phyloP scores from a whole-genome alignment of 1,284 basidiomycete species.

The Rhodotorula mucilaginosa region DNA sequence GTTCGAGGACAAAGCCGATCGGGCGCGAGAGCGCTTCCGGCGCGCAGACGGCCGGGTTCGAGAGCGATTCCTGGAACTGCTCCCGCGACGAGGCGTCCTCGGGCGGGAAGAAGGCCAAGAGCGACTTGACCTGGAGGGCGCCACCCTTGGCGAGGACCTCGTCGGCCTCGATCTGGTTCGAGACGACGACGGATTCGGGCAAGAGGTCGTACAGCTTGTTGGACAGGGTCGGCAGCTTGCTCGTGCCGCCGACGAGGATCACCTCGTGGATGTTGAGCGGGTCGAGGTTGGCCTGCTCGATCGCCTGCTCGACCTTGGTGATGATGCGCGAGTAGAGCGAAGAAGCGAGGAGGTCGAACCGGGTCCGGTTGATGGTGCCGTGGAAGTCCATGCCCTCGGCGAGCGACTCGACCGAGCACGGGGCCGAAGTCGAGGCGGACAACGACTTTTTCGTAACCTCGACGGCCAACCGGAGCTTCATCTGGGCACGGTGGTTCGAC shows the following conservation, averaged over 20 bases:
- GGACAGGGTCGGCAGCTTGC: conserved; percentile 79
- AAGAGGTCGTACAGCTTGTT: conserved; percentile 70
- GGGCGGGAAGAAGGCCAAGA: conserved; percentile 50
- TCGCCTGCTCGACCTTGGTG: conserved; percentile 62
- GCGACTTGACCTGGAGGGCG: conserved; percentile 77
- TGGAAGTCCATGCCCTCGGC: conserved; percentile 94
- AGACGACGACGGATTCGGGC: conserved; percentile 58
- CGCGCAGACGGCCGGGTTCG: conserved; percentile 55
- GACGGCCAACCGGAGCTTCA: conserved; percentile 86
- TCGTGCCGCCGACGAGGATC: conserved; percentile 84
- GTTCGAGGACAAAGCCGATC: conserved; percentile 71
- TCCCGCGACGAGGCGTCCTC: conserved; percentile 16
- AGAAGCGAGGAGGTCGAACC: conserved; percentile 84
- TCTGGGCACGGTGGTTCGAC: conserved; percentile 75
- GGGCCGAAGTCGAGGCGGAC: conserved; percentile 81
- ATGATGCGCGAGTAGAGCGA: conserved; percentile 71
- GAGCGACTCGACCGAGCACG: conserved; percentile 85
- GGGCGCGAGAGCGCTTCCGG: conserved; percentile 63
- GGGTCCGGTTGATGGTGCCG: conserved; percentile 85
- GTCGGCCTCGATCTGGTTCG: conserved; percentile 73
- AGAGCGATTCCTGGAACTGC: conserved; percentile 44
- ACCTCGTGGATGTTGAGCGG: conserved; percentile 81
- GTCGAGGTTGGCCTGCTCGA: conserved; percentile 66
- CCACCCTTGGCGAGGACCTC: conserved; percentile 85
- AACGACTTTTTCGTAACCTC: conserved; percentile 95